Conservation (phyloP, 1,139 yeast genomes). For the Scheffersomyces segobiensis region DNA sequence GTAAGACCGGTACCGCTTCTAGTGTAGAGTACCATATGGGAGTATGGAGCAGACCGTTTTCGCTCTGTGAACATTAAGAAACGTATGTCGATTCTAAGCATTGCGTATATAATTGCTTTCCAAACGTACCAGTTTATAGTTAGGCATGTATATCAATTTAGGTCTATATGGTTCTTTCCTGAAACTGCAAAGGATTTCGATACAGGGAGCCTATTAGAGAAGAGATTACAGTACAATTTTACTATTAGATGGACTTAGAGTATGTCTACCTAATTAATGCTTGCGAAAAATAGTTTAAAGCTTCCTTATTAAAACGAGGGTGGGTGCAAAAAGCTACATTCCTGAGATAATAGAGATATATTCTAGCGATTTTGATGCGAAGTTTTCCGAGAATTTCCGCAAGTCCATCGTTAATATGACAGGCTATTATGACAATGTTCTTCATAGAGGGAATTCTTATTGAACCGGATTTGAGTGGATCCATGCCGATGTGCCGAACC, state of each 20-base stretch:
- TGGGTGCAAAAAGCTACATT: not conserved
- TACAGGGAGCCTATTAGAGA: no score
- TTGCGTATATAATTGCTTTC: no score
- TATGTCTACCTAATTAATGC: not conserved
- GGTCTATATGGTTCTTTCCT: not conserved
- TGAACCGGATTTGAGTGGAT: not conserved
- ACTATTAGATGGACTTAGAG: not conserved
- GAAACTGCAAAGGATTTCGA: not conserved
- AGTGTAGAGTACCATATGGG: constrained; percentile 11
- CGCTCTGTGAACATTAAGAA: constrained; percentile 31
- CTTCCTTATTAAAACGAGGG: not conserved
- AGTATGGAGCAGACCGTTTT: constrained; percentile 20
- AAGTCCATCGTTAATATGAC: not conserved
- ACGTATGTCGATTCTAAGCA: not conserved
- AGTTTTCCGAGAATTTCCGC: not conserved
- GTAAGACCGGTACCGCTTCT: constrained; percentile 11
- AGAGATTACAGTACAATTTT: no score
- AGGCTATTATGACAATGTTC: not conserved
- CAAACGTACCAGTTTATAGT: no score
- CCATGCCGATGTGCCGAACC: not conserved
- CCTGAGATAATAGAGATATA: not conserved
- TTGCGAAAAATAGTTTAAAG: not conserved
- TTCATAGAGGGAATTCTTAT: not conserved
- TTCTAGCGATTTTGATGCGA: no score
- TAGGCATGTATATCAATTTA: no score